Percentiles rank a stretch among this genome's conserved stretches.
phyloP scores from a whole-genome alignment of 2,329 filamentous ascomycete species.

The Beauveria varroae region DNA sequence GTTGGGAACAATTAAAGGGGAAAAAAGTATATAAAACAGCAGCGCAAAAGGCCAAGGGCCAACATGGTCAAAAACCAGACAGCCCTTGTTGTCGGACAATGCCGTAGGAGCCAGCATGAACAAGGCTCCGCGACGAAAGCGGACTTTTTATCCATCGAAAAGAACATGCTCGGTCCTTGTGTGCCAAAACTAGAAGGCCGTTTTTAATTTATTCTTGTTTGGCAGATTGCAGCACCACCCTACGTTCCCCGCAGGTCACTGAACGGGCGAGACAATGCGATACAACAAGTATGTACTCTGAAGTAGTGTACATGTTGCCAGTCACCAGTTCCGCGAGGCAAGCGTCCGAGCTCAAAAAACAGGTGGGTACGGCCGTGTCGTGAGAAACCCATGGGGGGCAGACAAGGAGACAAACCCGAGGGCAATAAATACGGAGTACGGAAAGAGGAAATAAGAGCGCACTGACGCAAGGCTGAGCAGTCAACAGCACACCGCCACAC shows the following conservation, averaged over 20 bases:
- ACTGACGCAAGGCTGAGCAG: slow-evolving; percentile 9
- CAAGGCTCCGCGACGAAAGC: too few relatives aligned
- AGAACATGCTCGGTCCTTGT: too few relatives aligned
- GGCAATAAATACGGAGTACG: not conserved
- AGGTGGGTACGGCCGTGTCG: not conserved
- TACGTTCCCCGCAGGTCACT: too few relatives aligned
- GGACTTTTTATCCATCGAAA: too few relatives aligned
- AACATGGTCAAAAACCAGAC: too few relatives aligned
- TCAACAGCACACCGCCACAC: not conserved
- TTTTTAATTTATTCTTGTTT: not conserved
- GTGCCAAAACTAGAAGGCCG: not conserved
- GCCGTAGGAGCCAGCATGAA: too few relatives aligned
- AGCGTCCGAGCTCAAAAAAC: slow-evolving; percentile 4
- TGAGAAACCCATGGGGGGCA: not conserved
- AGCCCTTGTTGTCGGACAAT: too few relatives aligned
- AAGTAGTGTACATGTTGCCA: too few relatives aligned
- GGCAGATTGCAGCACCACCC: not conserved
- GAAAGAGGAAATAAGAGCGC: not conserved
- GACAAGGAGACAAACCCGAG: not conserved
- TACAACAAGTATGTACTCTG: not conserved
- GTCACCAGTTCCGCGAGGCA: not conserved
- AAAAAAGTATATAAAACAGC: not conserved
- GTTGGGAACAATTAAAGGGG: not conserved
- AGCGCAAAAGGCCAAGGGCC: too few relatives aligned
- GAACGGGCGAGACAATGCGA: not conserved